Conservation (phyloP, 139 green algal species). For the Chara braunii region DNA sequence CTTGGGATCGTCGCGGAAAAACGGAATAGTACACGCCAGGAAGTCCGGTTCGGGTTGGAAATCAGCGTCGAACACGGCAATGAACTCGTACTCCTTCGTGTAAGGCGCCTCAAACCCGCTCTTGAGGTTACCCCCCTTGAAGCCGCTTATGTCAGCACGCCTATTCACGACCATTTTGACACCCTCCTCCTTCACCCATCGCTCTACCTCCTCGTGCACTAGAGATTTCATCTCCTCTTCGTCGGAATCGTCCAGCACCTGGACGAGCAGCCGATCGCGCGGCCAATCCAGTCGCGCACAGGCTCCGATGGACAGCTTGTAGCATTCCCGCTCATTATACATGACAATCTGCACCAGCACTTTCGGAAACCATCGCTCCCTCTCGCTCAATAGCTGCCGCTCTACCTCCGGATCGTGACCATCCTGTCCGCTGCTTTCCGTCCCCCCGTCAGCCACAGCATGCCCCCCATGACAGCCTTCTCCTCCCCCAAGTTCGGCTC, state of each 20-base stretch:
- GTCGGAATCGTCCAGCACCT: constrained; percentile 77
- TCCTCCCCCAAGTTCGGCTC: too few relatives aligned
- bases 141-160: constrained; percentile 55
- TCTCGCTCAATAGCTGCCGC: too few relatives aligned
- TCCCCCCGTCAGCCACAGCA: too few relatives aligned
- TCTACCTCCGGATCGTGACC: too few relatives aligned
- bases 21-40: constrained; percentile 2
- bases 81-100: constrained; percentile 51
- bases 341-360: constrained; percentile 41
- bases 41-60: constrained; percentile 64
- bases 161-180: constrained; percentile 54
- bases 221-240: constrained; percentile 56
- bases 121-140: constrained; percentile 28
- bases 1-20: constrained; percentile 24
- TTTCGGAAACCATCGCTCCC: too few relatives aligned
- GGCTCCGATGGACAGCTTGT: constrained; percentile 70
- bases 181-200: constrained; percentile 51
- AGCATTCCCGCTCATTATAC: constrained; percentile 45
- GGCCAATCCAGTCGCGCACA: constrained; percentile 70
- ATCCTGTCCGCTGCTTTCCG: too few relatives aligned
- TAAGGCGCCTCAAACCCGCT: constrained; percentile 21
- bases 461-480: too few relatives aligned
- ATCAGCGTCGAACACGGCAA: constrained; percentile 82
- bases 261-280: constrained; percentile 51
- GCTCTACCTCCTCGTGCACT: constrained; percentile 33